Base-by-base conservation (phyloP, 2,329 filamentous ascomycete species). In the Fusarium marasasianum region DNA sequence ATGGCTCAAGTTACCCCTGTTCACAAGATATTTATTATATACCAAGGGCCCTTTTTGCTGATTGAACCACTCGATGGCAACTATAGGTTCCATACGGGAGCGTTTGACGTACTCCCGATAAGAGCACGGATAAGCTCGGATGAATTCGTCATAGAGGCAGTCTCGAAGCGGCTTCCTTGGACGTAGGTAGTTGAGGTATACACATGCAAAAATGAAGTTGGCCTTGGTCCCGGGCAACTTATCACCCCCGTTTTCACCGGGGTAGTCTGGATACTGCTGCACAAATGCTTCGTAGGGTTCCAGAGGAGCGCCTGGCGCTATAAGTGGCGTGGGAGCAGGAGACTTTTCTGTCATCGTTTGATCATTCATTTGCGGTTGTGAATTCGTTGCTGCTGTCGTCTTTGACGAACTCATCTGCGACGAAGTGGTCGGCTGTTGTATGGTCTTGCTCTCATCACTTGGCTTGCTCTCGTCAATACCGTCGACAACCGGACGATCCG, bases 121-220 rank as follows among this genome's bases (percentile, higher is more conserved):
- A 2, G 83, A 81, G 2, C 76, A 77, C 4, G 83, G 80, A 57
- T 86, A 89, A 5, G 79, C 77, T 13, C 84, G 80, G 37, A 90
- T 84, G 59, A 89, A 87, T 62, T 90, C 88, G 72, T 90, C 88
- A 66, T 85, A 89, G 1, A 88, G 75, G 60, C 80, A 87, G 31
- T 83, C 82, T 18, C 83, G 81, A 24, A 88, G 75, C 9, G 73
- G 58, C 14, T 79, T 78, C 18, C 79, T 72, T 31, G 79, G 74
- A 47, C 80, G 79, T 4, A 87, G 78, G 58, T 81, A 82, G 24
- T 84, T 79, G 13, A 89, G 75, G 70, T 81, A 86, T 0, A 86
- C 76, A 57, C 87, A 84, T 0, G 85, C 86, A 29, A 80, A 81
- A 31, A 88, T 75, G 60, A 90, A 90, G 15, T 83, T 77, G 8